A percentile compares a stretch with the other conserved stretches of the same genome.
phyloP scores from a whole-genome alignment of 2,329 filamentous ascomycete species.

The Trichocomaceae sp. region DNA sequence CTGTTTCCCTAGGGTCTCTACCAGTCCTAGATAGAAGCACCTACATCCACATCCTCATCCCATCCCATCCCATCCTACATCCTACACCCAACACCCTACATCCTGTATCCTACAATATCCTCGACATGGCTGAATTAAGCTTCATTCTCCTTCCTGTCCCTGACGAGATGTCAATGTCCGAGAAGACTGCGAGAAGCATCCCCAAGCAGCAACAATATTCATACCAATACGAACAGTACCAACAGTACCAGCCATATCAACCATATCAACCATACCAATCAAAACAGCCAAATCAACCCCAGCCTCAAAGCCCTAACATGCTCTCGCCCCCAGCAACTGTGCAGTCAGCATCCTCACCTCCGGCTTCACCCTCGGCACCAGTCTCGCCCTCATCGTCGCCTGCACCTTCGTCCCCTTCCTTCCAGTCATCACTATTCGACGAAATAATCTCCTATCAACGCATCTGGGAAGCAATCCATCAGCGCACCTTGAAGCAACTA shows the following conservation, averaged over 20 bases:
- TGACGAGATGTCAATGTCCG: background rate
- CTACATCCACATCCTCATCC: too few species aligned
- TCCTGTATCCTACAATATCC: too few species aligned
- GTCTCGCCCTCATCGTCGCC: background rate
- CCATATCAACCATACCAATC: background rate
- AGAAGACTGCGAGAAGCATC: background rate
- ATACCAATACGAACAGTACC: background rate
- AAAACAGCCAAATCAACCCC: background rate
- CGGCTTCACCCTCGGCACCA: background rate
- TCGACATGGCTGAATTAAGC: background rate
- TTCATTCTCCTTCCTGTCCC: background rate
- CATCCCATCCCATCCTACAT: too few species aligned
- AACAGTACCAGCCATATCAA: background rate
- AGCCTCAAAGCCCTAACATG: background rate
- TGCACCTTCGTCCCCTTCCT: background rate
- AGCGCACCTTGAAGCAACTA: slow-evolving; percentile 7
- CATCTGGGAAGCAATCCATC: slow-evolving; percentile 9
- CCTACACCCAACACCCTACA: background rate
- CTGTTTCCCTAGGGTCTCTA: background rate
- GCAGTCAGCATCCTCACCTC: background rate
- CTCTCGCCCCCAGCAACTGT: background rate
- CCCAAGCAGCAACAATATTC: background rate
- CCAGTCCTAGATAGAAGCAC: background rate
- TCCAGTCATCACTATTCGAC: background rate
- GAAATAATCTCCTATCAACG: slow-evolving; percentile 7